These are phyloP conservation scores for Nakaseomyces bracarensis DNA, from an alignment of 1,139 yeast species.

Conservation along the genomic window DNA sequence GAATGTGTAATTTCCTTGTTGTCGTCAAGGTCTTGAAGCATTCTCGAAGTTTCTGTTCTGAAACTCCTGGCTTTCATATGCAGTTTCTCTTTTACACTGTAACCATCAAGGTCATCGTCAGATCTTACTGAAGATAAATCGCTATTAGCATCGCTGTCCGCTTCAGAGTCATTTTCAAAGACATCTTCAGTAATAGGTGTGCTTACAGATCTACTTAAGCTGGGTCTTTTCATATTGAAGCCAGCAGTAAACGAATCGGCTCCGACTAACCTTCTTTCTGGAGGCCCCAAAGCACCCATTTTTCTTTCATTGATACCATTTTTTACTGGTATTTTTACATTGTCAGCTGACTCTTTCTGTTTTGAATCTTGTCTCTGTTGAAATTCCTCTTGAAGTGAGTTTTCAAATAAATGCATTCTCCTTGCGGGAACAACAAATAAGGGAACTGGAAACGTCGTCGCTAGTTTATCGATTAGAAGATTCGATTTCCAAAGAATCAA, in stretches of 20 bases:
- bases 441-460: constrained; percentile 59
- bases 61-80: constrained; percentile 6
- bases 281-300: constrained; percentile 2
- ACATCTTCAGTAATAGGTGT: constrained; percentile 4
- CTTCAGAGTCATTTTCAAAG: neutral
- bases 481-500: constrained; percentile 55
- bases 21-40: constrained; percentile 4
- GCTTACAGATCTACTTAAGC: constrained; percentile 1
- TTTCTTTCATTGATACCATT: neutral
- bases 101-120: neutral
- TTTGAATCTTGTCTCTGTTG: neutral
- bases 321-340: neutral
- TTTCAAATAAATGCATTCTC: constrained; percentile 51
- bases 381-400: constrained; percentile 23
- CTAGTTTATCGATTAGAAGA: constrained; percentile 53
- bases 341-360: neutral
- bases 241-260: constrained; percentile 6
- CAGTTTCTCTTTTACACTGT: constrained; percentile 6
- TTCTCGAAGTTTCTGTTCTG: constrained; percentile 5
- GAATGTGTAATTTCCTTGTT: constrained; percentile 2
- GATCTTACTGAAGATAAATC: neutral
- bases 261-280: constrained; percentile 4
- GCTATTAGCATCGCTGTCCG: neutral
- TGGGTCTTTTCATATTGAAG: neutral
- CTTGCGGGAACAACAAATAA: constrained; percentile 59